Base-by-base conservation (phyloP, 108 stramenopile species). In the Poteriospumella lacustris region DNA sequence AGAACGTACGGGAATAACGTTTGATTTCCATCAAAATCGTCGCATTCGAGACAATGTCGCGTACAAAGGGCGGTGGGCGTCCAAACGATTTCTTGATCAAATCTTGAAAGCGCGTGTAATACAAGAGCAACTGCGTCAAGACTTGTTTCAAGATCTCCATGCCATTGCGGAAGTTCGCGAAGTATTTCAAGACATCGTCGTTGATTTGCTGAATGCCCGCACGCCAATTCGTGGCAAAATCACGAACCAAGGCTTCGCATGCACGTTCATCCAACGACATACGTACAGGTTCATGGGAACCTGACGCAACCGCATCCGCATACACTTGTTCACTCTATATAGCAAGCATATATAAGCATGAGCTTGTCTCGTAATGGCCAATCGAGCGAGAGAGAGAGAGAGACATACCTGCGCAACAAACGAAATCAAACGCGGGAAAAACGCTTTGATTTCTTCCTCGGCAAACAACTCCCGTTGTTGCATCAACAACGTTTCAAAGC, bases 121-220 rank as follows among this genome's bases (percentile, higher is more conserved):
- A 97, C 42, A 96, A 80, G 0, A 99, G 88, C 33, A 97, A 83
- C 81, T 96, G 96, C 42, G 96, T 96, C 72, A 97, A 80, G 19
- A 94, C 94, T 86, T 96, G 94, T 87, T 99, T 99, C 43, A 99
- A 85, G 72, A 99, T 94, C 76, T 96, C 98, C 95, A 96, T 95
- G 28, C 96, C 95, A 80, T 97, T 96, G 26, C 92, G 84, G 87
- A 95, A 95, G 85, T 99, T 97, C 41, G 93, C 92, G 87, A 97
- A 99, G 75, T 92, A 95, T 12, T 89, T 86, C 36, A 96, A 81
- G 0, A 99, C 98, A 81, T 96, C 92, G 33, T 94, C 84, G 84
- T 99, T 95, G 85, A 96, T 93, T 1, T 43, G 58, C 56, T 93
- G 92, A 77, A 97, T 93, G 9, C 91, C 93, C 3, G 79, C 43